phyloP scores from a whole-genome alignment of 768 basidiomycete genomes.

The Tylopilus rubrobrunneus region DNA sequence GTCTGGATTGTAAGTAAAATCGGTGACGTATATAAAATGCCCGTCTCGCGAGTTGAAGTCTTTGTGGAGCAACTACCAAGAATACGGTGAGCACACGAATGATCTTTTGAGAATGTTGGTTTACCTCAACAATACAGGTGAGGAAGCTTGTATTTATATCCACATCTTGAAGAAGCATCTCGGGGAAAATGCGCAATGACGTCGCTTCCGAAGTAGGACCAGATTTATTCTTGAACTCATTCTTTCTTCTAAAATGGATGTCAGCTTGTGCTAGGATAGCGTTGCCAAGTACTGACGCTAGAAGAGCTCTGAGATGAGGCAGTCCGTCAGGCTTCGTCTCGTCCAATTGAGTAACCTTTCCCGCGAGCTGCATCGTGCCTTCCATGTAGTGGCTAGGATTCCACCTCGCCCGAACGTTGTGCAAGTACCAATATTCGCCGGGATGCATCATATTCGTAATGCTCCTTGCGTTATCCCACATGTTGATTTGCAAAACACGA shows the following conservation, averaged over 20 bases:
- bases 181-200: slow-evolving; percentile 34
- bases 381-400: slow-evolving; percentile 42
- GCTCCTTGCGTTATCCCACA: slow-evolving; percentile 51
- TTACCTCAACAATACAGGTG: slow-evolving; percentile 58
- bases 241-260: slow-evolving; percentile 44
- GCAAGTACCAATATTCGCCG: slow-evolving; percentile 50
- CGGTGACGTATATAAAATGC: slow-evolving; percentile 54
- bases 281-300: slow-evolving; percentile 41
- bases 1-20: slow-evolving; percentile 54
- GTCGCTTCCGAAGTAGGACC: slow-evolving; percentile 20
- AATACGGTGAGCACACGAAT: background rate
- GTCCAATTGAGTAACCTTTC: slow-evolving; percentile 44
- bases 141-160: slow-evolving; percentile 40
- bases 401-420: slow-evolving; percentile 47
- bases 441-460: slow-evolving; percentile 41
- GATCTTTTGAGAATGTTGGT: background rate
- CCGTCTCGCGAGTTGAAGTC: slow-evolving; percentile 30
- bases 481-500: slow-evolving; percentile 49
- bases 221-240: slow-evolving; percentile 28
- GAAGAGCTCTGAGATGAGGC: slow-evolving; percentile 42
- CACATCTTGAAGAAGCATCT: slow-evolving; percentile 47
- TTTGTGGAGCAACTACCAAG: slow-evolving; percentile 44
- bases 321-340: slow-evolving; percentile 35
- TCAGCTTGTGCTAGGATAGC: slow-evolving; percentile 2
- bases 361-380: slow-evolving; percentile 44